phyloP scores from a whole-genome alignment of 2,329 filamentous ascomycete species.

The Colletotrichum liriopes region DNA sequence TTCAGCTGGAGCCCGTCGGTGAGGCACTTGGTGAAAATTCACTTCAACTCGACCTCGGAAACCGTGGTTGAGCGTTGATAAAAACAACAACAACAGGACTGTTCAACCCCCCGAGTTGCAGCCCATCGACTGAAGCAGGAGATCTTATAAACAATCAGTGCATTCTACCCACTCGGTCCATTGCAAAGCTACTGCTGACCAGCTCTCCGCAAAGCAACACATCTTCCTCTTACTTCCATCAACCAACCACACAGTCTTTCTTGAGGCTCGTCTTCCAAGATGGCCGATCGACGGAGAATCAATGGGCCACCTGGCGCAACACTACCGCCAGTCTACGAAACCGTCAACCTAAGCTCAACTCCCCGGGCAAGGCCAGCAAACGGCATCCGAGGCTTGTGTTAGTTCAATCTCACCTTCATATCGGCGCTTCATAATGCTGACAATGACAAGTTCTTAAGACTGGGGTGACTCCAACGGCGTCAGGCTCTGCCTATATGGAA shows the following conservation, averaged over 20 bases:
- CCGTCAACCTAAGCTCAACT: constrained; percentile 54
- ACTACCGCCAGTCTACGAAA: constrained; percentile 79
- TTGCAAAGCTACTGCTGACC: background rate
- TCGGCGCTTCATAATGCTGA: constrained; percentile 14
- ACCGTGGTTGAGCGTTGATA: background rate
- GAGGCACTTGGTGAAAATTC: constrained; percentile 20
- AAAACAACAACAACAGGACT: background rate
- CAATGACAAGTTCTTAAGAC: constrained; percentile 84
- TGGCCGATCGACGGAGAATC: constrained; percentile 90
- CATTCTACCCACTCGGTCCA: background rate
- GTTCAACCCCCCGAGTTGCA: background rate
- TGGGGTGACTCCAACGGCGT: constrained; percentile 91
- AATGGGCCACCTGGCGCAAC: constrained; percentile 90
- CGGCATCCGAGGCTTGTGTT: constrained; percentile 89
- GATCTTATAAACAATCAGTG: background rate
- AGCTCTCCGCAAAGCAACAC: background rate
- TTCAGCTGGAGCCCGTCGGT: background rate
- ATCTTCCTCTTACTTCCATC: background rate
- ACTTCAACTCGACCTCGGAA: background rate
- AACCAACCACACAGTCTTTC: background rate
- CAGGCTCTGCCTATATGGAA: constrained; percentile 91
- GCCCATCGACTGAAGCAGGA: background rate
- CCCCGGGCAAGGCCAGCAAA: constrained; percentile 74
- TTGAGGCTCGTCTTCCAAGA: constrained; percentile 51
- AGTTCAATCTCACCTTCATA: constrained; percentile 51